A percentile compares a stretch with the other conserved stretches of the same genome.
Evolutionary conservation across 345 rosid species (phyloP).

Genomic region (Schrenkiella parvula): DNA sequence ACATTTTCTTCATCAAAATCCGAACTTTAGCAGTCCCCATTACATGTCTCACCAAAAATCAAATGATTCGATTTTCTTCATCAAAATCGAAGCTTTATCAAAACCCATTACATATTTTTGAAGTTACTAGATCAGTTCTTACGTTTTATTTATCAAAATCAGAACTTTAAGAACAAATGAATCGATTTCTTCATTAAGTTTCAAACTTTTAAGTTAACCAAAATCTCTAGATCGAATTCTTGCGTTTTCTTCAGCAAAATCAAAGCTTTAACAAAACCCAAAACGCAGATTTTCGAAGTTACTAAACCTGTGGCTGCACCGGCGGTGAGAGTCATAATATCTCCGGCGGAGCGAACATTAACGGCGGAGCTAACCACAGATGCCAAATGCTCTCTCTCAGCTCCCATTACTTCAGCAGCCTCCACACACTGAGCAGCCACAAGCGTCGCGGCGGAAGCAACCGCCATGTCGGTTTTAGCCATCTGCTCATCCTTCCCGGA

Average conservation of each 20-base stretch:
- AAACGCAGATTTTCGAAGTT: background rate
- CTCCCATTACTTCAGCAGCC: slow-evolving; percentile 88
- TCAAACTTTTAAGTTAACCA: background rate
- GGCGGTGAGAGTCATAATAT: slow-evolving; percentile 82
- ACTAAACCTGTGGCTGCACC: slow-evolving; percentile 81
- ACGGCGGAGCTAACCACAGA: slow-evolving; percentile 77
- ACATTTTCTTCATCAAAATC: background rate
- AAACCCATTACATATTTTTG: background rate
- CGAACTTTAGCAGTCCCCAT: background rate
- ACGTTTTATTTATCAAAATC: background rate
- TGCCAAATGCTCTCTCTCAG: slow-evolving; percentile 79
- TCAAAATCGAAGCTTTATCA: background rate
- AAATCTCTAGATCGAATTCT: background rate
- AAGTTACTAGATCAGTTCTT: background rate
- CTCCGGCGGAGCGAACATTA: slow-evolving; percentile 74
- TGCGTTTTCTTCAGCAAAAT: background rate
- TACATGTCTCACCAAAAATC: background rate
- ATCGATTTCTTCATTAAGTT: background rate
- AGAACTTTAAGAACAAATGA: background rate
- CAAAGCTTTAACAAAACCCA: background rate
- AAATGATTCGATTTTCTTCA: background rate
- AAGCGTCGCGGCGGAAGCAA: slow-evolving; percentile 78
- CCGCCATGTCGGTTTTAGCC: slow-evolving; percentile 81
- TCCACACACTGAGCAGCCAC: slow-evolving; percentile 91
- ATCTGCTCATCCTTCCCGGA: slow-evolving; percentile 75